Evolutionary conservation across 2,329 filamentous ascomycete species (phyloP).

Genomic region (Clonostachys solani): DNA sequence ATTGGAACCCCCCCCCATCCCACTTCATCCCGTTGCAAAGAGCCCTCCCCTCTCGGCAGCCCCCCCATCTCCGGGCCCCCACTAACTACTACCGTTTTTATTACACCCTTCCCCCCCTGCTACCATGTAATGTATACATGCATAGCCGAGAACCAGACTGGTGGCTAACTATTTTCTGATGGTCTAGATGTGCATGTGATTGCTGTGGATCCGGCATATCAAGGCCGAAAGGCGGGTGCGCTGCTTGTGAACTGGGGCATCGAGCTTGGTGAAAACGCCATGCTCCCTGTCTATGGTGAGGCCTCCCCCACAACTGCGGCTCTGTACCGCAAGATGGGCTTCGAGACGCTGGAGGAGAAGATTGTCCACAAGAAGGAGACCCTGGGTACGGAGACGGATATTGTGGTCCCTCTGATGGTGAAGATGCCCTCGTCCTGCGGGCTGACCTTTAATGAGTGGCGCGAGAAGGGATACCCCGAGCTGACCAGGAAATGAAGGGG

Average conservation of each 20-base stretch:
- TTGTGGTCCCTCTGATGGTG: slow-evolving; percentile 34
- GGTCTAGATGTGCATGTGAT: slow-evolving; percentile 32
- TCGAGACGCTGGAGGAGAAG: slow-evolving; percentile 29
- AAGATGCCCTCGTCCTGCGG: slow-evolving; percentile 27
- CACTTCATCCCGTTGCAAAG: slow-evolving; percentile 1
- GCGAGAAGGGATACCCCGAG: slow-evolving; percentile 10
- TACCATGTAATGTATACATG: too few species aligned
- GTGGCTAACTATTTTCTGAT: not conserved
- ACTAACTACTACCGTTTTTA: not conserved
- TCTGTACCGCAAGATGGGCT: slow-evolving; percentile 42
- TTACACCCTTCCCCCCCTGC: too few species aligned
- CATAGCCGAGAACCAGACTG: not conserved
- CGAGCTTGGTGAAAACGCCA: slow-evolving; percentile 24
- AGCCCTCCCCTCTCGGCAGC: not conserved
- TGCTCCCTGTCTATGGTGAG: slow-evolving; percentile 41
- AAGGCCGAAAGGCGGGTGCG: slow-evolving; percentile 35
- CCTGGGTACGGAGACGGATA: slow-evolving; percentile 24
- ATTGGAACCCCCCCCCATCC: slow-evolving; percentile 1
- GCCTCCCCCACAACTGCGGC: slow-evolving; percentile 32
- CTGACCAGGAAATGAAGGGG: too few species aligned
- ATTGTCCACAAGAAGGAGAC: slow-evolving; percentile 29
- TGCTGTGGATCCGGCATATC: slow-evolving; percentile 35
- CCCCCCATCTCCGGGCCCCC: not conserved
- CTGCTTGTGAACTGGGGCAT: slow-evolving; percentile 34
- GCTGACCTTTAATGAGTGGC: slow-evolving; percentile 27